Conservation (phyloP, 129 eudicot species). For the Pittosporum tobira region DNA sequence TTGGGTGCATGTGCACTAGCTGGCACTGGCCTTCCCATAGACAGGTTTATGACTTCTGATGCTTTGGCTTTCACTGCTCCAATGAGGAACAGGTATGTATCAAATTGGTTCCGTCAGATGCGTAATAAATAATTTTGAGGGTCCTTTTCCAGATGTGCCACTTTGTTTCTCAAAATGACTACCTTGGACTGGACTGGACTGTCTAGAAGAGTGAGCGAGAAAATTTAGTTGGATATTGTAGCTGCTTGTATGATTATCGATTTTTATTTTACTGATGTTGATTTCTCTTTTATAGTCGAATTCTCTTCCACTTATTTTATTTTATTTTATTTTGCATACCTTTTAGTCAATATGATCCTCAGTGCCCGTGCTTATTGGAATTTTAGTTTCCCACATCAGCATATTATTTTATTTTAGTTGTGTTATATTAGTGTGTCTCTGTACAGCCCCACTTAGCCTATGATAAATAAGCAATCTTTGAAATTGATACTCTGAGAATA, state of each 20-base stretch:
- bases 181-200: background rate
- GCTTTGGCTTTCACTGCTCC: conserved; percentile 93
- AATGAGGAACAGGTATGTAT: conserved; percentile 78
- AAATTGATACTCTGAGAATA: too few species aligned
- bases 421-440: too few species aligned
- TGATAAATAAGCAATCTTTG: too few species aligned
- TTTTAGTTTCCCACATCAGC: too few species aligned
- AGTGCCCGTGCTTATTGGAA: too few species aligned
- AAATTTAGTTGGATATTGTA: too few species aligned
- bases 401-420: too few species aligned
- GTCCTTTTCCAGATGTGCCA: background rate
- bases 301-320: background rate
- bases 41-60: conserved; percentile 87
- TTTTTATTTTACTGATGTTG: too few species aligned
- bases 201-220: background rate
- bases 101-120: background rate
- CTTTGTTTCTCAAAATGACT: background rate
- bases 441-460: too few species aligned
- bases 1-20: conserved; percentile 99
- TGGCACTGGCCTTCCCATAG: conserved; percentile 97
- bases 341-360: too few species aligned
- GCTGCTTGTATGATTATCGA: too few species aligned
- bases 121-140: background rate
- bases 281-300: background rate
- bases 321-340: too few species aligned